These are phyloP conservation scores for Friedmanniomyces endolithicus DNA, from an alignment of 495 filamentous ascomycete genomes.

Conservation along the genomic window DNA sequence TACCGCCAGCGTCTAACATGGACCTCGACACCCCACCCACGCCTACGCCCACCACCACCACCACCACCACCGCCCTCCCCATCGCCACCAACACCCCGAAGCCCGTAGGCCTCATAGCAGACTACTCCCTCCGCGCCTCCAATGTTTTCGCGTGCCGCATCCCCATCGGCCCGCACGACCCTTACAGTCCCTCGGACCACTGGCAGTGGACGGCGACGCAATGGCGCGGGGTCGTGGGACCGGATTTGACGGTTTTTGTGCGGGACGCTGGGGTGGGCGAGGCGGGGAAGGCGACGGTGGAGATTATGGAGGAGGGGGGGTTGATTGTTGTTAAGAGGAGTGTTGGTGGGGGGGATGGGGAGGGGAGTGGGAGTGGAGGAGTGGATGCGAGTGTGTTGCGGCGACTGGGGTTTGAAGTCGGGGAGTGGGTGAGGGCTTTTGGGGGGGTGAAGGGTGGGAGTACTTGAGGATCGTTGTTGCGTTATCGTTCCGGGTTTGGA, in stretches of 20 bases:
- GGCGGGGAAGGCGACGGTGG: slow-evolving; percentile 38
- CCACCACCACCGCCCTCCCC: not conserved
- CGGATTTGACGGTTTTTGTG: slow-evolving; percentile 75
- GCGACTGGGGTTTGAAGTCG: slow-evolving; percentile 69
- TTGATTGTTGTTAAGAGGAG: slow-evolving; percentile 45
- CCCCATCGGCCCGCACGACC: slow-evolving; percentile 50
- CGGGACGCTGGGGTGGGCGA: slow-evolving; percentile 25
- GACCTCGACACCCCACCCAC: slow-evolving; percentile 10
- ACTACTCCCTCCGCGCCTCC: slow-evolving; percentile 63
- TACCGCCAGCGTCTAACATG: not conserved
- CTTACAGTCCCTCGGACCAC: slow-evolving; percentile 73
- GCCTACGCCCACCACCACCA: not conserved
- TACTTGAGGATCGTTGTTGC: not conserved
- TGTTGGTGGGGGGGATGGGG: too few relatives aligned
- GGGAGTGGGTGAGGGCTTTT: slow-evolving; percentile 55
- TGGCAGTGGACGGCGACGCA: slow-evolving; percentile 98
- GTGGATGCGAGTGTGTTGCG: slow-evolving; percentile 37
- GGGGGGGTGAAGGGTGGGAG: slow-evolving; percentile 7
- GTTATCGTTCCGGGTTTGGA: too few relatives aligned
- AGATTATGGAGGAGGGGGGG: slow-evolving; percentile 27
- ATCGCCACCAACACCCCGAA: slow-evolving; percentile 8
- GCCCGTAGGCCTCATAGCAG: slow-evolving; percentile 63
- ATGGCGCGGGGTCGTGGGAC: slow-evolving; percentile 76
- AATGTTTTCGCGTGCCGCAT: slow-evolving; percentile 60
- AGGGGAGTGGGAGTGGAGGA: slow-evolving; percentile 25